Base-by-base conservation (phyloP, 768 basidiomycete genomes). In the Leccinellum albellum region DNA sequence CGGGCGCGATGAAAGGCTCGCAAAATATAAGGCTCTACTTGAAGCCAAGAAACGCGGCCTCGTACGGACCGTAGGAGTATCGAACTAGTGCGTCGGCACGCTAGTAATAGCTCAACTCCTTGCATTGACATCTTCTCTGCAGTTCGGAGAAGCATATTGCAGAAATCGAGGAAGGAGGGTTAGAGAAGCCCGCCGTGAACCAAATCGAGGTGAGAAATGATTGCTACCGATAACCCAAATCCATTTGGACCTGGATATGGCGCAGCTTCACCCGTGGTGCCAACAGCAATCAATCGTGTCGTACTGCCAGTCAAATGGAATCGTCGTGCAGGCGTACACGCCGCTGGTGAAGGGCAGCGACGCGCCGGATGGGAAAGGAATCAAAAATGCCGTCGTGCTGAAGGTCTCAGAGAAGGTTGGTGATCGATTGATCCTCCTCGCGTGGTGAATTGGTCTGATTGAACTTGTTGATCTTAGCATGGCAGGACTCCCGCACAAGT, bases 201-300 rank as follows among this genome's bases (percentile, higher is more conserved):
- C 66, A 72, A 35, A 46, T 70, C 12, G 68, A 70, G 35, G 68
- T 64, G 52, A 61, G 60, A 49, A 13, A 49, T 5, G 3, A 12
- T 23, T 29, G 13, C 6, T 5, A 33, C 7, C 14, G 12, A 50
- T 31, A 6, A 20, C 12, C 20, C 17, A 20, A 12, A 12, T 20
- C 0, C 20, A 12, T 12, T 1, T 12, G 20, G 20, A 42, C 40
- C 40, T 20, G 1, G 4, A 42, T 42, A 2, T 42, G 40, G 29
- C 32, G 24, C 59, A 91, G 87, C 75, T 91, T 12, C 89, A 91
- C 58, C 89, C 89, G 0, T 82, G 85, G 64, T 91, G 88, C 72
- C 91, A 93, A 68, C 91, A 93, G 68, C 79, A 77, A 24, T 78
- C 80, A 6, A 89, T 94, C 54, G 88, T 88, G 17, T 78, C 84